Percentiles rank a stretch among this genome's conserved stretches.
phyloP scores from a whole-genome alignment of 23 red algal genomes.

The Agarophyton chilense region DNA sequence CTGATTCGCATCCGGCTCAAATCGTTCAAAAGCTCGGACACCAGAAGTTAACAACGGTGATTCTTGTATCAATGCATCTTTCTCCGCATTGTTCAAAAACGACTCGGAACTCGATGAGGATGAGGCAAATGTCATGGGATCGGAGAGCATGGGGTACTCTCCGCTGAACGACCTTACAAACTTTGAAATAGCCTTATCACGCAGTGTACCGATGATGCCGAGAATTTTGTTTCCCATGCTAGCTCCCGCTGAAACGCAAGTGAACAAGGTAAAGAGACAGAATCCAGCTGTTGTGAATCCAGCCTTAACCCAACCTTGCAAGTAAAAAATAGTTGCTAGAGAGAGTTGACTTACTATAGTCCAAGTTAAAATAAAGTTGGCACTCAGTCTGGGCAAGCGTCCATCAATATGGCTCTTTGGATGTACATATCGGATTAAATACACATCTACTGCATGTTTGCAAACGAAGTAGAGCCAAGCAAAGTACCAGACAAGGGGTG shows the following conservation, averaged over 20 bases:
- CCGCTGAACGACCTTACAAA: constrained; percentile 13
- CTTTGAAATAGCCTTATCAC: constrained; percentile 42
- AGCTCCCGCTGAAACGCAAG: constrained; percentile 42
- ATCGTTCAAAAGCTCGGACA: constrained; percentile 13
- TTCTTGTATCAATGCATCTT: not conserved
- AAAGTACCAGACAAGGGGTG: constrained; percentile 93
- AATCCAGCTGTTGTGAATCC: constrained; percentile 33
- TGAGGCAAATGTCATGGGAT: not conserved
- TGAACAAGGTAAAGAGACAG: constrained; percentile 43
- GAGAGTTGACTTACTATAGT: constrained; percentile 72
- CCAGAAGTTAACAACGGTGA: not conserved
- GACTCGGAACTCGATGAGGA: constrained; percentile 13
- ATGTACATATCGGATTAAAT: constrained; percentile 88
- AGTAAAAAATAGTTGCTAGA: constrained; percentile 69
- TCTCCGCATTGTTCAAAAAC: not conserved
- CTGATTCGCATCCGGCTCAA: not conserved
- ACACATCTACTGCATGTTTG: constrained; percentile 91
- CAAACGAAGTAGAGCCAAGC: constrained; percentile 85
- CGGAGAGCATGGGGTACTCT: constrained; percentile 2
- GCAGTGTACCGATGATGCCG: constrained; percentile 36
- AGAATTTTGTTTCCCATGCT: constrained; percentile 62
- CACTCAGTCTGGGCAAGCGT: constrained; percentile 66
- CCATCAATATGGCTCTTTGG: constrained; percentile 84
- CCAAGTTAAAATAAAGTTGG: constrained; percentile 77
- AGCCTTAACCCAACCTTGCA: constrained; percentile 68